Percentiles rank a stretch among this genome's conserved stretches.
Evolutionary conservation across 257 asterid genomes (phyloP).

Genomic region (Lantana camara): DNA sequence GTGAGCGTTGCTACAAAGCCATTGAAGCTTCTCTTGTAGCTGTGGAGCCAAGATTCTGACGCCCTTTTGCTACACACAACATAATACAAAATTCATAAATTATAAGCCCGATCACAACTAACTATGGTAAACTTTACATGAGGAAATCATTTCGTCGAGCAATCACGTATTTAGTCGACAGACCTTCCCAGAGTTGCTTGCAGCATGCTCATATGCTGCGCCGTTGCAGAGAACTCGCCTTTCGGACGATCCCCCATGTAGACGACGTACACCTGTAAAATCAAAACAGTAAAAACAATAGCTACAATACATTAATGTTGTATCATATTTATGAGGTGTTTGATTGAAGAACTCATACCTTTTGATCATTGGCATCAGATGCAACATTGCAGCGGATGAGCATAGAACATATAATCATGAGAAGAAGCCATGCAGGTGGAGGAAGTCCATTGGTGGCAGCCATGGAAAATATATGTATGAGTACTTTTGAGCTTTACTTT

Average conservation of each 20-base stretch:
- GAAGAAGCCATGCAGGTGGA: constrained; percentile 29
- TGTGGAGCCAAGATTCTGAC: constrained; percentile 40
- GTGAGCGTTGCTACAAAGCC: constrained; percentile 60
- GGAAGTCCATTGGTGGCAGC: not conserved
- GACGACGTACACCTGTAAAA: constrained; percentile 49
- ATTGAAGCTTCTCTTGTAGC: constrained; percentile 66
- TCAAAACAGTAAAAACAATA: not conserved
- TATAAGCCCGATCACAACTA: not conserved
- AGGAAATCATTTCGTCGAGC: no score
- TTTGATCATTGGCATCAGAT: constrained; percentile 38
- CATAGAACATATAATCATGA: constrained; percentile 29
- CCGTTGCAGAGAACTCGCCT: constrained; percentile 38
- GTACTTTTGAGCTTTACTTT: not conserved
- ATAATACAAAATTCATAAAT: not conserved
- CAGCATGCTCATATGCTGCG: constrained; percentile 51
- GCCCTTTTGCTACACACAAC: constrained; percentile 42
- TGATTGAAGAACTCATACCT: constrained; percentile 29
- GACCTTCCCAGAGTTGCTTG: constrained; percentile 52
- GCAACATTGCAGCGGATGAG: constrained; percentile 29
- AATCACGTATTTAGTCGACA: not conserved
- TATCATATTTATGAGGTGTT: not conserved
- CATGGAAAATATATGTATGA: constrained; percentile 4
- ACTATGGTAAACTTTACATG: not conserved
- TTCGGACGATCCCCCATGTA: constrained; percentile 61
- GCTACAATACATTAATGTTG: not conserved